Conservation (phyloP, 2,329 filamentous ascomycete species). For the Cercospora sesami region DNA sequence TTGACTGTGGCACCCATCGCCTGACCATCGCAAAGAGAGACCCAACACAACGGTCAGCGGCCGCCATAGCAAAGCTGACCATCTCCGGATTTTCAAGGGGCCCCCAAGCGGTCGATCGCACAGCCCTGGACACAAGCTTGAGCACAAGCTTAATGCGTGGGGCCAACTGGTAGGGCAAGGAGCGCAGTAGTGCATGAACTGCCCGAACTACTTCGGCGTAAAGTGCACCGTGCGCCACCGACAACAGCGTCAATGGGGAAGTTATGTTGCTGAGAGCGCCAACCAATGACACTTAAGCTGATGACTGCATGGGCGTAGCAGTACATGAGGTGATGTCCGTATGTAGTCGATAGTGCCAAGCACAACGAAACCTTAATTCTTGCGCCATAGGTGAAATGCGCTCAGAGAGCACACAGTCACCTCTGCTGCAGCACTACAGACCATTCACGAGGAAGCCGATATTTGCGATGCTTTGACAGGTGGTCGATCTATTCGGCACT, state of each 20-base stretch:
- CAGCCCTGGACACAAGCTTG: background rate
- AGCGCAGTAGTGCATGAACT: background rate
- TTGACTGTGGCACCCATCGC: background rate
- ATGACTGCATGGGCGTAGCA: slow-evolving; percentile 1
- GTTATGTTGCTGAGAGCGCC: background rate
- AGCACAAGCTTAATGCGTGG: slow-evolving; percentile 4
- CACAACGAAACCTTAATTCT: slow-evolving; percentile 16
- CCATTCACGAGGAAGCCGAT: background rate
- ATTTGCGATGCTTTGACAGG: background rate
- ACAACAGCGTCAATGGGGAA: background rate
- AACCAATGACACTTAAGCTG: background rate
- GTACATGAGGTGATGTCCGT: background rate
- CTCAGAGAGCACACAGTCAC: slow-evolving; percentile 2
- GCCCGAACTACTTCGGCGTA: background rate
- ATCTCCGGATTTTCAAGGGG: background rate
- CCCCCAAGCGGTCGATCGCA: background rate
- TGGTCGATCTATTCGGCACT: background rate
- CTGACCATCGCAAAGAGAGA: background rate
- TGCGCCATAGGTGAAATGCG: slow-evolving; percentile 13
- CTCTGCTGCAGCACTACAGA: background rate
- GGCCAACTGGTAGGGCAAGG: background rate
- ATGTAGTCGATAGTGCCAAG: slow-evolving; percentile 10
- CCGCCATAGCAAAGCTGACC: background rate
- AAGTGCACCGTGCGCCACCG: background rate
- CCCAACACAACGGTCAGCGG: background rate